Base-by-base conservation (phyloP, 257 asterid species). In the Penstemon davidsonii region DNA sequence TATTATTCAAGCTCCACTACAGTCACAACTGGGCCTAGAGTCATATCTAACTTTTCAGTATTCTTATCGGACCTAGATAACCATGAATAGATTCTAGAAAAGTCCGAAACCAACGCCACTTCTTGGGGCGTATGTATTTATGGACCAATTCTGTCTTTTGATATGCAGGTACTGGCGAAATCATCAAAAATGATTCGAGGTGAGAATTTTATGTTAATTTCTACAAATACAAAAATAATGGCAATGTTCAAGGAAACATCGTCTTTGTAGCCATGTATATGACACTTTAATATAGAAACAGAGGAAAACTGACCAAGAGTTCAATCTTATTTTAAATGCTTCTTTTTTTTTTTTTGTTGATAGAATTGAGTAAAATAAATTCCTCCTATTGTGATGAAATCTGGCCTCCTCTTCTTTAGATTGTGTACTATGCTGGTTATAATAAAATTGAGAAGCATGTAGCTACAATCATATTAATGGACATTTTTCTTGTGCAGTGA, bases 121-220 rank as follows among this genome's bases (percentile, higher is more conserved):
- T 55, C 54, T 54, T 36, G 8, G 36, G 54, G 1, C 9, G 43
- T 39, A 6, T 15, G 25, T 4, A 8, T 37, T 55, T 66, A 58
- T 15, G 71, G 43, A 42, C 79, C 86, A 68, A 85, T 60, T 43
- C 43, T 25, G 46, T 15, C 40, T 9, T 78, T 72, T 15, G 25
- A 57, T 66, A n/a, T 81, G 70, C 76, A 90, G 97, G 97, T 90
- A 66, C 83, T 90, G 76, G 97, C 97, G 36, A 88, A 88, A 78
- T 90, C 96, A 63, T 90, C 97, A 39, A 90, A 88, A 88, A 88
- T 88, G 97, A 88, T 88, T 80, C 96, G 94, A 72, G 96, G 97
- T 90, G 72, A 76, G 94, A 38, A 43, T n/a, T 69, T 66, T 50
- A 70, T 65, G 0, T 15, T 15, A 15, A 15, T 15, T 57, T 11